Conservation (phyloP, 306 rosid species). For the Gillenia trifoliata region DNA sequence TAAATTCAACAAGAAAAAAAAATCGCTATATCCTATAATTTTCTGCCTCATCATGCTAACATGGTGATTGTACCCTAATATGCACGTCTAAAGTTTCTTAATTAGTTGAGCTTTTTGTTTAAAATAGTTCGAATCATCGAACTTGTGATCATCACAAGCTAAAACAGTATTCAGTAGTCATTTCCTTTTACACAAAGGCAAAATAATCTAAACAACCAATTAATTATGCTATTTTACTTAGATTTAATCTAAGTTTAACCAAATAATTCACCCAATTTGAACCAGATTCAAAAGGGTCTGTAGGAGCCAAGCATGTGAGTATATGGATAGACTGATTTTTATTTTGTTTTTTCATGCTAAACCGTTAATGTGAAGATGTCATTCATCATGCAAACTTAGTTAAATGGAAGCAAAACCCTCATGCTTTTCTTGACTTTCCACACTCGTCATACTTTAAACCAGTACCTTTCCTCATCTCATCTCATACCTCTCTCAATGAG, state of each 20-base stretch:
- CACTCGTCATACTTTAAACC: conserved; percentile 52
- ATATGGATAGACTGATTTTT: conserved; percentile 29
- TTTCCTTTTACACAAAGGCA: conserved; percentile 32
- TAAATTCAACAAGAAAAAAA: too few species aligned
- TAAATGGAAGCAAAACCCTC: conserved; percentile 44
- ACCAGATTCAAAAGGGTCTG: conserved; percentile 48
- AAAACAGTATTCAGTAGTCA: conserved; percentile 21
- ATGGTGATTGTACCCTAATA: too few species aligned
- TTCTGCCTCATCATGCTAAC: background rate
- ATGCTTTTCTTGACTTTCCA: conserved; percentile 70
- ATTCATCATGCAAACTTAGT: conserved; percentile 56
- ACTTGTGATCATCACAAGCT: conserved; percentile 38
- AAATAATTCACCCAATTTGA: conserved; percentile 54
- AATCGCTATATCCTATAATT: background rate
- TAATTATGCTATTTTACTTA: conserved; percentile 23
- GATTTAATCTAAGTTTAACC: conserved; percentile 59
- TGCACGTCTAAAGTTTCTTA: conserved; percentile 11
- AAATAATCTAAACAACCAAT: conserved; percentile 25
- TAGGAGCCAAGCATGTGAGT: conserved; percentile 38
- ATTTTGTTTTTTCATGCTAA: conserved; percentile 19
- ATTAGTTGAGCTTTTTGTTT: conserved; percentile 30
- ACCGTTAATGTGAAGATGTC: conserved; percentile 26
- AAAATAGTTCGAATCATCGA: conserved; percentile 41
- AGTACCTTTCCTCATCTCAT: conserved; percentile 23
- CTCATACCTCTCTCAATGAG: conserved; percentile 34